Conservation (phyloP, 2,329 filamentous ascomycete genomes). For the Calonectria hongkongensis region DNA sequence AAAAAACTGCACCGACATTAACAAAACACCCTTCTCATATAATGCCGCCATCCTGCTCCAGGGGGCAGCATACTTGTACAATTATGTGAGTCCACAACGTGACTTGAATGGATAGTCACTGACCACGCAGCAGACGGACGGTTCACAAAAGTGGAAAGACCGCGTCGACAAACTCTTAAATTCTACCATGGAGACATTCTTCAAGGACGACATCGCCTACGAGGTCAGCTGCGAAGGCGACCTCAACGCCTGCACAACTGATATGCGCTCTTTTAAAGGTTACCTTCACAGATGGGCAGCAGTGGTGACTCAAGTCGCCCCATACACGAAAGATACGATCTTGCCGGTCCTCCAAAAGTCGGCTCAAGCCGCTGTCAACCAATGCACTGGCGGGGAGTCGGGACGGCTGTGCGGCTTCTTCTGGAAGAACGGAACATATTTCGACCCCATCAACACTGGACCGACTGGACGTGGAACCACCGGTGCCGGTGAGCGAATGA, state of each 20-base stretch:
- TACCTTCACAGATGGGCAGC: slow-evolving; percentile 81
- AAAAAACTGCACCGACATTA: slow-evolving; percentile 72
- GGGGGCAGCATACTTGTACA: slow-evolving; percentile 80
- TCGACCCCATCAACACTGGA: slow-evolving; percentile 62
- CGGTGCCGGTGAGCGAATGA: slow-evolving; percentile 76
- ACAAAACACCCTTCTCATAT: slow-evolving; percentile 76
- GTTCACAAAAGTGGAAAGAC: slow-evolving; percentile 71
- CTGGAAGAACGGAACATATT: slow-evolving; percentile 71
- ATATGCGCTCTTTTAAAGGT: slow-evolving; percentile 84
- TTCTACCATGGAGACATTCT: slow-evolving; percentile 70
- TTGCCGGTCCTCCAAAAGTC: slow-evolving; percentile 75
- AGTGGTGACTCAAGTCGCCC: slow-evolving; percentile 76
- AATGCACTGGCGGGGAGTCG: slow-evolving; percentile 76
- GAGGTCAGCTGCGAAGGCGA: slow-evolving; percentile 80
- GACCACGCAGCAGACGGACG: slow-evolving; percentile 66
- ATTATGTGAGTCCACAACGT: slow-evolving; percentile 63
- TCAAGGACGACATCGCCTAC: slow-evolving; percentile 75
- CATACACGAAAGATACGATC: slow-evolving; percentile 73
- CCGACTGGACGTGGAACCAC: slow-evolving; percentile 67
- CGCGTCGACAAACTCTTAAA: slow-evolving; percentile 74
- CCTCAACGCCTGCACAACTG: slow-evolving; percentile 77
- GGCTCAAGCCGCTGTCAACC: slow-evolving; percentile 74
- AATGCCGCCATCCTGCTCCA: slow-evolving; percentile 75
- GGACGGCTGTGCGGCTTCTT: slow-evolving; percentile 78
- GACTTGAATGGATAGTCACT: neutral